Percentiles rank a stretch among this genome's conserved stretches.
Conservation (phyloP, 2,329 filamentous ascomycete species). For the Colletotrichum nymphaeae region DNA sequence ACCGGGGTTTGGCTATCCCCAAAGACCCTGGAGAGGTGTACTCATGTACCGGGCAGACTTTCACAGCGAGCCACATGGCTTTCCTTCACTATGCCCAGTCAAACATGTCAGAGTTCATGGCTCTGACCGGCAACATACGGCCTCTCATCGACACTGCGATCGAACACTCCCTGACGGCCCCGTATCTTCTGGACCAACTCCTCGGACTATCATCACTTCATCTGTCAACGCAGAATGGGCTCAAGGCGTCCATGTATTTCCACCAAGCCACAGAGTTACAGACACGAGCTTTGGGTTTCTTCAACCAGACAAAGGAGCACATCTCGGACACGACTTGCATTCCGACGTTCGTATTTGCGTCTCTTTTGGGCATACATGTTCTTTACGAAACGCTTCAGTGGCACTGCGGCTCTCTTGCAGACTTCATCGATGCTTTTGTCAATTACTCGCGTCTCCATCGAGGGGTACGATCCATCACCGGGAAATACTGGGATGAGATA, state of each 20-base stretch:
- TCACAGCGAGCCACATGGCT: constrained; percentile 23
- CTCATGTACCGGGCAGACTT: not conserved
- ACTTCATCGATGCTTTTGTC: constrained; percentile 42
- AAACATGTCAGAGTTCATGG: constrained; percentile 15
- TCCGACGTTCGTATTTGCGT: constrained; percentile 46
- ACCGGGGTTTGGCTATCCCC: not conserved
- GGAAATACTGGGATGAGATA: constrained; percentile 36
- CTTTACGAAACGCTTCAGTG: constrained; percentile 49
- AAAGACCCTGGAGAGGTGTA: not conserved
- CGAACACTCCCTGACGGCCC: constrained; percentile 42
- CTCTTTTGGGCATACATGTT: constrained; percentile 47
- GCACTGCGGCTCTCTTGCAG: constrained; percentile 42
- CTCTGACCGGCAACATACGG: constrained; percentile 7
- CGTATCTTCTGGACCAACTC: constrained; percentile 50
- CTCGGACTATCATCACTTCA: constrained; percentile 53
- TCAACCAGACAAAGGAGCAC: constrained; percentile 39
- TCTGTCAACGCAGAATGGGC: constrained; percentile 40
- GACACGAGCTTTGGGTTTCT: constrained; percentile 42
- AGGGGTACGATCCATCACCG: constrained; percentile 42
- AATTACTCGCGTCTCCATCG: constrained; percentile 45
- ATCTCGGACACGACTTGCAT: constrained; percentile 40
- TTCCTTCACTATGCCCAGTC: constrained; percentile 17
- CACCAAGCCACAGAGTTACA: constrained; percentile 45
- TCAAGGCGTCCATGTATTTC: constrained; percentile 38
- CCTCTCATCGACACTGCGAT: constrained; percentile 45